These are phyloP conservation scores for Corylus avellana DNA, from an alignment of 306 rosid species.

Conservation along the genomic window DNA sequence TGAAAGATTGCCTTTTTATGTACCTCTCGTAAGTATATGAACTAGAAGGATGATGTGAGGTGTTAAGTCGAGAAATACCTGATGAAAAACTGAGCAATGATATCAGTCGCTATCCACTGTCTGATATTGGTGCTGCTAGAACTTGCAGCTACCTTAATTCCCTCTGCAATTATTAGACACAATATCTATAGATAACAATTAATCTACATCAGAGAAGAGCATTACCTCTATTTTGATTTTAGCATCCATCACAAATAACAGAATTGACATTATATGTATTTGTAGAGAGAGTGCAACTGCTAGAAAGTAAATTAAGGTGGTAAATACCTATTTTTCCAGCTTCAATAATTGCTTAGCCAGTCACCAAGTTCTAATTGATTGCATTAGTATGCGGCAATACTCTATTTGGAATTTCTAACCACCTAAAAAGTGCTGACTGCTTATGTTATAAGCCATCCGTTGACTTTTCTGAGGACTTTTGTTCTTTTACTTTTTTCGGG, in stretches of 20 bases:
- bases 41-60: background rate
- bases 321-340: background rate
- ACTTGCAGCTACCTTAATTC: background rate
- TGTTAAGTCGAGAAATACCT: background rate
- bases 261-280: background rate
- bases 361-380: background rate
- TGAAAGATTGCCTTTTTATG: background rate
- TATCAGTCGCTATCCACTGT: conserved; percentile 8
- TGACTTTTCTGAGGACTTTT: conserved; percentile 3
- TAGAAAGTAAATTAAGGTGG: background rate
- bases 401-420: background rate
- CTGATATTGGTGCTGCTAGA: background rate
- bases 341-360: background rate
- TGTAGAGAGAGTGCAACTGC: background rate
- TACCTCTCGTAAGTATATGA: conserved; percentile 11
- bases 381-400: background rate
- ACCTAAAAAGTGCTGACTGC: background rate
- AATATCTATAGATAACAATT: background rate
- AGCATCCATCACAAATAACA: background rate
- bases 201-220: background rate
- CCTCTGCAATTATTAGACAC: background rate
- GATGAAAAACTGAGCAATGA: background rate
- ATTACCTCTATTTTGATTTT: background rate
- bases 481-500: conserved; percentile 11
- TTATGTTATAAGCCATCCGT: background rate